Conservation (phyloP, 169 alveolate genomes). For the Plasmodium vivax region DNA sequence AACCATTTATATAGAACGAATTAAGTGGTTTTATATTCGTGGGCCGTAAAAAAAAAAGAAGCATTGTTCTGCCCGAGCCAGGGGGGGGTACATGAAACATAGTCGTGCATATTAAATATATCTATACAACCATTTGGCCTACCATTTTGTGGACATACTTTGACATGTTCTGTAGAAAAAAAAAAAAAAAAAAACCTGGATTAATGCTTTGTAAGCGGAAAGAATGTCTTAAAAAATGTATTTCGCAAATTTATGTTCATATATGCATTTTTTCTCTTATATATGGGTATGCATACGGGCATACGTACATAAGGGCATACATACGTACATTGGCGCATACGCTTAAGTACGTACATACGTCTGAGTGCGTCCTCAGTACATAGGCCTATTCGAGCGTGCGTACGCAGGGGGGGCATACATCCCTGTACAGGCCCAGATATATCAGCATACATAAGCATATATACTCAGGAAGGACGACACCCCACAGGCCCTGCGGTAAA, state of each 20-base stretch:
- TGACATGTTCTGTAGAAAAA: background rate
- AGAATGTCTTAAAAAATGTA: background rate
- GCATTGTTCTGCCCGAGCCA: background rate
- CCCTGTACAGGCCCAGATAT: background rate
- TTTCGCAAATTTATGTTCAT: background rate
- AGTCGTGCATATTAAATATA: background rate
- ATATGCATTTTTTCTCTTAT: background rate
- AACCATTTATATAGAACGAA: background rate
- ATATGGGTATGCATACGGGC: background rate
- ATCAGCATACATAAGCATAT: background rate
- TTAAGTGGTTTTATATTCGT: background rate
- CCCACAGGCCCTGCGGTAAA: background rate
- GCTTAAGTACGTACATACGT: background rate
- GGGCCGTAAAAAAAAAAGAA: background rate
- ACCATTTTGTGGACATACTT: background rate
- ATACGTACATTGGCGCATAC: background rate
- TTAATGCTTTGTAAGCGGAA: background rate
- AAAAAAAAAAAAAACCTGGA: background rate
- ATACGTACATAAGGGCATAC: background rate
- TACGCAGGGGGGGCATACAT: background rate
- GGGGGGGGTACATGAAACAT: background rate
- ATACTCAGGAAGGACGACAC: background rate
- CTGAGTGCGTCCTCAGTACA: background rate
- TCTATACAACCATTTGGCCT: background rate
- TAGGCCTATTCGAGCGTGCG: background rate